Evolutionary conservation across 1,139 yeast species (phyloP), one percentile per base, ranked within the genome.

Genomic region (Scheffersomyces parashehatae): DNA sequence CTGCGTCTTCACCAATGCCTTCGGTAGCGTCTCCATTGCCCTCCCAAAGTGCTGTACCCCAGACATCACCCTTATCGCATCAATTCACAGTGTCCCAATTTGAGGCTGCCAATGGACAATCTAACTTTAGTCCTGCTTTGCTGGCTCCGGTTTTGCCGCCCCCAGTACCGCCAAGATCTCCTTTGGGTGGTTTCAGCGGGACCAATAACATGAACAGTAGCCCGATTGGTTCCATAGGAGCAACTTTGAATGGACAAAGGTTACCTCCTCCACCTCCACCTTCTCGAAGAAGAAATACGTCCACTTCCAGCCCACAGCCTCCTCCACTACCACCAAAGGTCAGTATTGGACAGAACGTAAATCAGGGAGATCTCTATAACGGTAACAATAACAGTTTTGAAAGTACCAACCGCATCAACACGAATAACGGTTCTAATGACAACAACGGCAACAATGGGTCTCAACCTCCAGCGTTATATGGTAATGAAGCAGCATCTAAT

Each of bases 201-300:
- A 31, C 8, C 35, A 14, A 20, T 31, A 31, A 15, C n/a, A 13
- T 8, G 10, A 31, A 7, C 24, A 31, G 24, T 31, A 31, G 26
- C 8, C 26, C 26, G 5, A 20, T 20, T 8, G 26, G 26, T 20
- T 20, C 26, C 26, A 20, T 20, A 20, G 26, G 26, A 20, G 26
- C 26, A 6, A 20, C 26, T 3, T 20, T 20, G 26, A 20, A 31
- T 14, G 35, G 35, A 8, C 35, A 31, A 3, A 43, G 41, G 3
- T 52, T 58, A 5, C 67, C 73, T 3, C 72, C 73, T 2, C 81
- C 80, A 0, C 77, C 77, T 0, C 75, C 81, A 1, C 73, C 76
- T 2, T 63, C 73, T 28, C 59, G 77, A 46, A 60, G 74, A 50
- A 56, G 70, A 35, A 60, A 60, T 38, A 47, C 56, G 3, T 54